Base-by-base conservation (phyloP, 257 asterid genomes). In the Solanum medicagineum region DNA sequence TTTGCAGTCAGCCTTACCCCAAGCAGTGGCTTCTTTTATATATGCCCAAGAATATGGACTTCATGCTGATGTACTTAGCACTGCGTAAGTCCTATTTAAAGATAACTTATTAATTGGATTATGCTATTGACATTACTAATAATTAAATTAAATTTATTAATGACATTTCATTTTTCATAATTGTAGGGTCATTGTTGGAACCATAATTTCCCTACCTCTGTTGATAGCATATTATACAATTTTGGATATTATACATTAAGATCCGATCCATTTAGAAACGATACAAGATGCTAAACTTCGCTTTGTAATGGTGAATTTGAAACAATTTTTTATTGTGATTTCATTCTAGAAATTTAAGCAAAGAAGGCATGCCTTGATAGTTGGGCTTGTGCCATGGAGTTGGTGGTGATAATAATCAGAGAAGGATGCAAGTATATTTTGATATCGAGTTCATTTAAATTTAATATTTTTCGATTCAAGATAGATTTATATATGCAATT, bases 1-100 rank as follows among this genome's bases (percentile, higher is more conserved):
- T 60, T 80, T 19, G 36, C 49, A 88, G 90, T 63, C 90, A 3
- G 90, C 90, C 55, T 54, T 88, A 71, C 90, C 90, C 8, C 90
- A 88, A 62, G 60, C 87, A 17, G 53, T 88, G 32, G 83, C 90
- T 3, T 84, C 90, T 6, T 88, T 88, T 14, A 74, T 88, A 17
- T 88, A 24, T 32, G 90, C 90, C 13, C 65, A 88, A 70, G 90
- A 88, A 65, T 88, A 86, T 55, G 90, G 60, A 51, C 83, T 88
- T 11, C 90, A 88, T 62, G 84, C 90, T 2, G 69, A 84, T 4
- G 88, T 88, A 63, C 83, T 88, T 36, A 86, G 90, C 63, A 84
- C 89, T 17, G 87, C 87, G 89, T 88, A 84, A 86, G 90, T 69
- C 2, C n/a, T 19, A 40, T 40, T 69, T 69, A 69, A 69, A 26